Percentiles rank a stretch among this genome's conserved stretches.
These are phyloP conservation scores for Cladosporium velox DNA, from an alignment of 2,329 filamentous ascomycete genomes.

Conservation along the genomic window DNA sequence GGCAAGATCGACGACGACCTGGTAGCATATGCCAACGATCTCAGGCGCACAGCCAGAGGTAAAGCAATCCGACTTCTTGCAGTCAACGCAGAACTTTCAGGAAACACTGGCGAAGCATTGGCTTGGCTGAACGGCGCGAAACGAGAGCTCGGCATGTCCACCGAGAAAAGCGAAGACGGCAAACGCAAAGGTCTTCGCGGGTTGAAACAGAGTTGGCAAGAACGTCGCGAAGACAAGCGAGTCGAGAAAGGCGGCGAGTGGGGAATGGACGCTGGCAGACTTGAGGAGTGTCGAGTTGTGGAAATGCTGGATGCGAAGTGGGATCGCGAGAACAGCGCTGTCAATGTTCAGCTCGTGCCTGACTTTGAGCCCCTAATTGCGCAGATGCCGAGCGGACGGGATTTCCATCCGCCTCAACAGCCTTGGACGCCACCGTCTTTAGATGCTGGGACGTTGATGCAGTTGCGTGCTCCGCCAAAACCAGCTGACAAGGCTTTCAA, in stretches of 20 bases:
- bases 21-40: constrained; percentile 71
- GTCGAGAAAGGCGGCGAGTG: constrained; percentile 72
- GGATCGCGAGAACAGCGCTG: constrained; percentile 91
- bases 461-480: constrained; percentile 60
- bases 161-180: constrained; percentile 44
- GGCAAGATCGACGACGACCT: constrained; percentile 66
- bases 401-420: constrained; percentile 74
- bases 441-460: constrained; percentile 62
- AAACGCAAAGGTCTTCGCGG: constrained; percentile 62
- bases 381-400: constrained; percentile 82
- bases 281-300: constrained; percentile 82
- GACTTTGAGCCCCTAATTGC: constrained; percentile 70
- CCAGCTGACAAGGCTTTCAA: constrained; percentile 46
- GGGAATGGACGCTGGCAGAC: constrained; percentile 79
- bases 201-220: constrained; percentile 72
- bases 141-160: constrained; percentile 67
- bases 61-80: constrained; percentile 89
- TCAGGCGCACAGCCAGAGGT: constrained; percentile 73
- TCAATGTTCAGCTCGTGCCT: constrained; percentile 78
- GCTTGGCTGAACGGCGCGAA: constrained; percentile 82
- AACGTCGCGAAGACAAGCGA: constrained; percentile 76
- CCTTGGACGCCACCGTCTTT: constrained; percentile 67
- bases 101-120: constrained; percentile 79
- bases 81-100: constrained; percentile 81
- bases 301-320: constrained; percentile 88